Percentiles rank a stretch among this genome's conserved stretches.
These are phyloP conservation scores for Saksenaea oblongispora DNA, from an alignment of 371 early-diverging fungal species.

Conservation along the genomic window DNA sequence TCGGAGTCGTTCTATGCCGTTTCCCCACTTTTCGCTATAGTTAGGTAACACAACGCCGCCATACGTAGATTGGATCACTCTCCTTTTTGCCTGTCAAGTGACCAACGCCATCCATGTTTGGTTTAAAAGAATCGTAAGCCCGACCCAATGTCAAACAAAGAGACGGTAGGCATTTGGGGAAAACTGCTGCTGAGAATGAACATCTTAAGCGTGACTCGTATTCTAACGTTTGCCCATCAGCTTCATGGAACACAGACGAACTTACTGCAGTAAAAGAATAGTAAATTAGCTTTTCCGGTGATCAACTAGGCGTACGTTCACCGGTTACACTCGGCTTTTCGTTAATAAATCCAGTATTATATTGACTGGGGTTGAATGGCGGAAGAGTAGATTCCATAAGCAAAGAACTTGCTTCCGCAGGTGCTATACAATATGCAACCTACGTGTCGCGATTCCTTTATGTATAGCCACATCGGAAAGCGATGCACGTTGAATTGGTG, in stretches of 20 bases:
- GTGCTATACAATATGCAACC: not conserved
- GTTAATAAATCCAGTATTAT: not conserved
- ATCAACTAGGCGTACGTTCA: too few species aligned
- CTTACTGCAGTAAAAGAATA: too few species aligned
- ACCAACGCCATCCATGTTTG: constrained; percentile 3
- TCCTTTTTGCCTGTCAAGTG: constrained; percentile 4
- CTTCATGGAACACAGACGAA: too few species aligned
- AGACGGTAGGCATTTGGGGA: not conserved
- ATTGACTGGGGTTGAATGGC: not conserved
- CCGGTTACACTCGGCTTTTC: too few species aligned
- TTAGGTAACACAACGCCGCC: constrained; percentile 3
- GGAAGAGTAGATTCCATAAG: not conserved
- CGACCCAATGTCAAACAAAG: constrained; percentile 9
- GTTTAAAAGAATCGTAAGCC: constrained; percentile 12
- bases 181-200: not conserved
- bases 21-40: not conserved
- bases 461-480: too few species aligned
- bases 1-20: constrained; percentile 6
- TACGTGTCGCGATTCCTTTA: not conserved
- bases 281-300: not conserved
- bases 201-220: too few species aligned
- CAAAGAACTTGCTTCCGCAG: not conserved
- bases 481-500: too few species aligned
- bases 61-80: not conserved
- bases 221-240: too few species aligned